Evolutionary conservation across 495 filamentous ascomycete species (phyloP), one percentile per base, ranked within the genome.

Genomic region (Penicillium cosmopolitanum): DNA sequence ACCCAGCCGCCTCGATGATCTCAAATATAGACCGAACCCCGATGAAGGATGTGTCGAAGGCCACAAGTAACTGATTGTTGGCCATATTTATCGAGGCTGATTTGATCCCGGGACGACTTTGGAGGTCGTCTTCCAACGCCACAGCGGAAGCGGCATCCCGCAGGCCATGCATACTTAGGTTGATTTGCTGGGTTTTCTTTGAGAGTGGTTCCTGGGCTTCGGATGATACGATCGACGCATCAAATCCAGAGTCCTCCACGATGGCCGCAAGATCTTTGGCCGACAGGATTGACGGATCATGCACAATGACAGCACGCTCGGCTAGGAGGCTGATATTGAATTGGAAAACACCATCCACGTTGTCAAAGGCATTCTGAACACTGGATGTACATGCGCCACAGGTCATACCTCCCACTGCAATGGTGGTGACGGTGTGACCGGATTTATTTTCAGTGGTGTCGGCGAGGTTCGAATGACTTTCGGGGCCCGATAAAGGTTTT

Each of bases 351-450:
- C 94, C 96, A 2, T 87, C 77, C 15, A 94, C 77, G 58, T 85
- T 85, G 56, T 86, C 83, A 67, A 98, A 96, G 3, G 89, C 92
- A 51, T 85, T 84, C 72, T 97, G 88, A 18, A 98, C 84, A 43
- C 95, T 93, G 11, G 93, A 90, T 7, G 94, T 97, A 71, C 95
- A 98, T 25, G 94, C 92, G 19, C 94, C 94, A 66, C 94, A 98
- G 5, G 94, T 98, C 95, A 98, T 98, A 31, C 95, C 95, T 64
- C 89, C 90, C 23, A 98, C 84, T 4, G 87, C 85, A 16, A 98
- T 81, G 1, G 92, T 97, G 0, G 93, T 97, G 5, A 88, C 86
- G 61, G 85, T 66, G 3, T 80, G 65, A 25, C 76, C 70, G 36
- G 60, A 71, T 47, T 70, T 75, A 61, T 78, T 74, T 34, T 78